These are phyloP conservation scores for Alternaria atra DNA, from an alignment of 2,329 filamentous ascomycete genomes.

Conservation along the genomic window DNA sequence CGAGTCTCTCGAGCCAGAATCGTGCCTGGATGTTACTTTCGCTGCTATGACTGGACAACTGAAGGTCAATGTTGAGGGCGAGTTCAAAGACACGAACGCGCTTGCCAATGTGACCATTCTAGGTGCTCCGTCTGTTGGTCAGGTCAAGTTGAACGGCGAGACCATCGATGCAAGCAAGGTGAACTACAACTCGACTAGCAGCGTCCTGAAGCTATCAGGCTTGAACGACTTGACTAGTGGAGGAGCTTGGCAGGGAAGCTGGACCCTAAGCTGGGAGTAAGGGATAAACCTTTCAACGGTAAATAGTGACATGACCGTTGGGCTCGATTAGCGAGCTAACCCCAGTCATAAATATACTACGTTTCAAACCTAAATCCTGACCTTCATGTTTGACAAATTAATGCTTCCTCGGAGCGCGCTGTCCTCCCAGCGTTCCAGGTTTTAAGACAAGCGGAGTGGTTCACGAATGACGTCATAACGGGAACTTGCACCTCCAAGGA, in stretches of 20 bases:
- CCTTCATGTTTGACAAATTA: neutral
- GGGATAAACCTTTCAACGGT: conserved; percentile 26
- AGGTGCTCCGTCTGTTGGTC: conserved; percentile 59
- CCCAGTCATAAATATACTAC: neutral
- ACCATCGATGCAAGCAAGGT: conserved; percentile 56
- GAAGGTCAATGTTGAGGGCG: conserved; percentile 60
- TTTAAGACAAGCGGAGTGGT: conserved; percentile 22
- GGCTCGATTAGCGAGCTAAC: conserved; percentile 1
- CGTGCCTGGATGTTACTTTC: conserved; percentile 65
- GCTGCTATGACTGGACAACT: conserved; percentile 56
- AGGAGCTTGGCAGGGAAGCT: conserved; percentile 68
- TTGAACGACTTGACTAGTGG: conserved; percentile 59
- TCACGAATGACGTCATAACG: conserved; percentile 32
- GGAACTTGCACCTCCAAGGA: conserved; percentile 6
- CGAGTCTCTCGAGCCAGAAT: conserved; percentile 67
- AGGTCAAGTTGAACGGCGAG: conserved; percentile 59
- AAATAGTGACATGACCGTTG: neutral
- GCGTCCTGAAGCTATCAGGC: conserved; percentile 61
- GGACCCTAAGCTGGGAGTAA: conserved; percentile 65
- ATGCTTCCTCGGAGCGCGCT: conserved; percentile 1
- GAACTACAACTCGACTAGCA: conserved; percentile 58
- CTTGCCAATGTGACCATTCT: conserved; percentile 71
- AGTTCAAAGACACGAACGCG: conserved; percentile 65
- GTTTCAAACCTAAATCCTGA: neutral
- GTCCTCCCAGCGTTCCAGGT: conserved; percentile 27